Percentiles rank a stretch among this genome's conserved stretches.
Evolutionary conservation across 2,329 filamentous ascomycete species (phyloP).

Genomic region (Ceratocystis diversiconidia): DNA sequence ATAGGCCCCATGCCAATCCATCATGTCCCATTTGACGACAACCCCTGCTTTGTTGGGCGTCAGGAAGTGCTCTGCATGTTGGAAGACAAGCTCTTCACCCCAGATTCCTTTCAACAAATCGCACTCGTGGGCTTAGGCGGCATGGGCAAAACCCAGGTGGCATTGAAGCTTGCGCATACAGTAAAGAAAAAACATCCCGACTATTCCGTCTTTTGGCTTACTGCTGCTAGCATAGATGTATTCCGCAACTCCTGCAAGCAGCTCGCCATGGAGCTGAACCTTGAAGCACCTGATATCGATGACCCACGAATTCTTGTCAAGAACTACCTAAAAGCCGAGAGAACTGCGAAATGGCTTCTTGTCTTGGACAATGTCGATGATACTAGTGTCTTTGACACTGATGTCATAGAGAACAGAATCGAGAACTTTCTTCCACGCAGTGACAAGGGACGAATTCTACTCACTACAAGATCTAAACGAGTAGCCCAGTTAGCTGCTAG

Average conservation of each 20-base stretch:
- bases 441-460: conserved; percentile 6
- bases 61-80: not conserved
- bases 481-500: not conserved
- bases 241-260: not conserved
- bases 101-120: not conserved
- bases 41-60: not conserved
- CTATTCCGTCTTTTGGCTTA: conserved; percentile 5
- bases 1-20: not conserved
- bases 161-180: not conserved
- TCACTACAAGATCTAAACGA: not conserved
- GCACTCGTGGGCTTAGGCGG: not conserved
- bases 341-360: conserved; percentile 21
- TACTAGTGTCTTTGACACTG: not conserved
- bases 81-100: not conserved
- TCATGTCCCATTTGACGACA: not conserved
- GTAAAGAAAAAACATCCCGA: not conserved
- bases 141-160: not conserved
- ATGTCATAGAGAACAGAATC: not conserved
- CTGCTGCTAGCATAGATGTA: not conserved
- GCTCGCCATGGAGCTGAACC: not conserved
- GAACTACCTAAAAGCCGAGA: conserved; percentile 18
- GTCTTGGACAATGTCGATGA: conserved; percentile 22
- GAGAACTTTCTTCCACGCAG: conserved; percentile 23
- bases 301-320: conserved; percentile 13
- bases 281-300: not conserved